Evolutionary conservation across 139 green algal species (phyloP), one percentile per base, ranked within the genome.

Genomic region (Chlorella vulgaris): DNA sequence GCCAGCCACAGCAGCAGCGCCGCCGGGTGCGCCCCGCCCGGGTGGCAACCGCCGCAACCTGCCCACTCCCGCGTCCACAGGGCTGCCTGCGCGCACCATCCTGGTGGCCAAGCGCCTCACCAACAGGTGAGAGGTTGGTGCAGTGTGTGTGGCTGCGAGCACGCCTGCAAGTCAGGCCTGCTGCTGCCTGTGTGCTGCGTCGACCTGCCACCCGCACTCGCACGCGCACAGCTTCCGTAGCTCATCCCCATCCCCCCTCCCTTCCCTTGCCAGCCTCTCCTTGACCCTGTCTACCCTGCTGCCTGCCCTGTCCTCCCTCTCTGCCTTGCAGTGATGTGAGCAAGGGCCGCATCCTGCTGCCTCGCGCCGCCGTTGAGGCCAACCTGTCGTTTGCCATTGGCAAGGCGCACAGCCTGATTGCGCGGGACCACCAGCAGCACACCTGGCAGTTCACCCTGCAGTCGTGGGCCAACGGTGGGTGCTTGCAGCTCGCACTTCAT

Each of bases 51-150:
- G 65, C 10, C 60, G 55, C 24, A 76, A 60, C 22, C 36, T 19
- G 4, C 84, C 84, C 51, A 85, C 79, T 26, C 70, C 84, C 5
- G 39, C 53, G 28, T 88, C 84, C 39, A 84, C 84, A 19, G 84
- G 84, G 47, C 73, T 88, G 22, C 84, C 84, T 13, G 84, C 84
- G 2, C 71, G 84, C 62, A 88, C 84, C 38, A 88, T 96, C 71
- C 83, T 96, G 69, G 89, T 94, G 68, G 89, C 91, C 74, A 96
- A 96, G 84, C 74, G 84, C 22, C 83, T 96, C 22, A 96, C 92
- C 60, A 89, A 90, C 29, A 93, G 77, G 77, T 83, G 33, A 28
- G 69, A 31, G 4, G 71, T 21, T 42, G 50, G n/a, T n/a, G n/a
- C 5, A 35, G 33, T 19, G 60, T 38, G 21, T 15, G 8, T 73